These are phyloP conservation scores for Solanum lignicaule DNA, from an alignment of 257 asterid genomes.

Conservation along the genomic window DNA sequence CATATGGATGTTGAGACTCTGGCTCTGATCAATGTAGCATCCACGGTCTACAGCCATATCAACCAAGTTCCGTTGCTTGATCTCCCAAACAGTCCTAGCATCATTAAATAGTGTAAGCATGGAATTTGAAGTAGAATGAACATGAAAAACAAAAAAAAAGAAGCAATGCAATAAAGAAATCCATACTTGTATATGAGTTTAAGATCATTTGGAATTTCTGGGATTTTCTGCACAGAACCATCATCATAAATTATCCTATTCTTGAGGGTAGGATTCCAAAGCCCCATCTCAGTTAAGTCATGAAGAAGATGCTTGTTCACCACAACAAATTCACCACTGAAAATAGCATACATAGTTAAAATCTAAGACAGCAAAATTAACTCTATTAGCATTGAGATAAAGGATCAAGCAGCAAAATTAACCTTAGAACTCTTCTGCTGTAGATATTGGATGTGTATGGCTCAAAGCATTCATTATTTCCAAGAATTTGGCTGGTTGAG, in stretches of 20 bases:
- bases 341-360: background rate
- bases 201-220: slow-evolving; percentile 64
- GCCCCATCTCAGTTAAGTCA: slow-evolving; percentile 91
- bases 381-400: background rate
- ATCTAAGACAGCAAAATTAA: background rate
- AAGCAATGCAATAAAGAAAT: background rate
- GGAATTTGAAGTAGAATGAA: background rate
- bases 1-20: slow-evolving; percentile 94
- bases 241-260: slow-evolving; percentile 73
- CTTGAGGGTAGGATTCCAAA: slow-evolving; percentile 82
- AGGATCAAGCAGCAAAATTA: background rate
- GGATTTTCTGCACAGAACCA: slow-evolving; percentile 84
- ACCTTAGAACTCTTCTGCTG: slow-evolving; percentile 92
- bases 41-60: slow-evolving; percentile 99
- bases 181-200: slow-evolving; percentile 69
- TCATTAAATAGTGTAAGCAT: background rate
- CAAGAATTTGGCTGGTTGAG: slow-evolving; percentile 97
- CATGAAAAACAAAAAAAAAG: background rate
- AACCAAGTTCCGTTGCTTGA: slow-evolving; percentile 67
- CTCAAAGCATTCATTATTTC: slow-evolving; percentile 95
- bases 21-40: slow-evolving; percentile 91
- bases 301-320: slow-evolving; percentile 96
- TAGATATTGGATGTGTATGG: slow-evolving; percentile 95
- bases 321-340: slow-evolving; percentile 94
- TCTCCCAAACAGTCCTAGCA: slow-evolving; percentile 91